Conservation (phyloP, 1,139 yeast species). For the Taphrina wiesneri region DNA sequence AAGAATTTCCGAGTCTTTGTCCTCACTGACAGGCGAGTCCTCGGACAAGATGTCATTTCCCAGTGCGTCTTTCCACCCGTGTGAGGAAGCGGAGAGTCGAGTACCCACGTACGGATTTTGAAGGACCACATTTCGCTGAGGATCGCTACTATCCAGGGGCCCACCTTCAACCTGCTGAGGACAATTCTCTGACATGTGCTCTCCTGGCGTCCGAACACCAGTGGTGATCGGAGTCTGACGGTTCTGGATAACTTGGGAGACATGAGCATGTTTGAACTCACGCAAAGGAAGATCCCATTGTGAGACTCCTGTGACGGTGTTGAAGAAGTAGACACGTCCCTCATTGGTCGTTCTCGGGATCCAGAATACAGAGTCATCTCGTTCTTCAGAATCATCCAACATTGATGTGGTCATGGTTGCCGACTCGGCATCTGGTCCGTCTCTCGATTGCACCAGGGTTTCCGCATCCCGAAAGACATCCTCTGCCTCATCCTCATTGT, state of each 20-base stretch:
- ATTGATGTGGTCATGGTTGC: not conserved
- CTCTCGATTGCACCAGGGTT: constrained; percentile 22
- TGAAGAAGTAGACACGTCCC: constrained; percentile 72
- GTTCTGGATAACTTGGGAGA: not conserved
- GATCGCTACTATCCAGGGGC: not conserved
- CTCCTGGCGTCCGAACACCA: not conserved
- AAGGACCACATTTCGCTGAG: not conserved
- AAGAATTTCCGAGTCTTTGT: constrained; percentile 19
- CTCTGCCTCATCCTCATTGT: constrained; percentile 46
- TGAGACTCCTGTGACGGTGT: constrained; percentile 64
- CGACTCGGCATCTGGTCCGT: not conserved
- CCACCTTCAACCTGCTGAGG: not conserved
- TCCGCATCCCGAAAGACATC: not conserved
- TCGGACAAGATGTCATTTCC: constrained; percentile 5
- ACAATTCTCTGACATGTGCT: not conserved
- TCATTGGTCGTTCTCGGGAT: constrained; percentile 51
- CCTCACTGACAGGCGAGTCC: not conserved
- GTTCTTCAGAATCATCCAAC: constrained; percentile 49
- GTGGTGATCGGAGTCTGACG: constrained; percentile 1
- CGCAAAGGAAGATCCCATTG: constrained; percentile 73
- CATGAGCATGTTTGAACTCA: not conserved
- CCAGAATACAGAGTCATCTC: constrained; percentile 61
- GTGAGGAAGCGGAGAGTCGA: not conserved
- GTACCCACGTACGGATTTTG: not conserved
- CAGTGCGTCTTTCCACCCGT: constrained; percentile 11